Evolutionary conservation across 2,329 filamentous ascomycete species (phyloP), one percentile per base, ranked within the genome.

Genomic region (Diaporthe sp.): DNA sequence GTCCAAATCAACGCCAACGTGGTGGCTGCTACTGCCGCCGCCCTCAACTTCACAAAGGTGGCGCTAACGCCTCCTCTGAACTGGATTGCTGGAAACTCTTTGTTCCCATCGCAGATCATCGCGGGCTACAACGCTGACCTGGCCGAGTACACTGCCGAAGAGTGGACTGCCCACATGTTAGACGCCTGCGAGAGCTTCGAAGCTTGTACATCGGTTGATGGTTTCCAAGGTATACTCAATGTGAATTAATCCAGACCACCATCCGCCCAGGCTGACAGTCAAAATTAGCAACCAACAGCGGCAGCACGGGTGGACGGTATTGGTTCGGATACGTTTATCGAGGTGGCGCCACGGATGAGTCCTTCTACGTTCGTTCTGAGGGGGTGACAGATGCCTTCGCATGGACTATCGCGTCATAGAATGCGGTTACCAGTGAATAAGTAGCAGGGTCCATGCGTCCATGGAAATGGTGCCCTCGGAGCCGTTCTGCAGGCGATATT

Each of bases 261-360:
- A 3, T 10, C 32, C 1, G 12, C 2, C 9, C 7, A 27, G 7
- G n/a, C 63, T 66, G 22, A 66, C 30, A 37, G 12, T 17, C 30
- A 15, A 35, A 1, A 17, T 6, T 30, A 70, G 71, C 71, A 32
- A 75, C 65, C 0, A 75, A 75, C 30, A 73, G 71, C 9, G 74
- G 74, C 13, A 71, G 66, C 17, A 73, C 71, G 9, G 74, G 74
- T 25, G 71, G 71, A 7, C 61, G 71, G 7, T 73, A 69, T n/a
- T 75, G 74, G 71, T 75, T 56, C n/a, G 74, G 71, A 10, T 75
- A 75, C 32, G 71, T 75, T 7, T 75, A 73, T n/a, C 51, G 74
- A 19, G 74, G 71, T 4, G 71, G 68, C 27, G 10, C 74, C 4
- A 75, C 71, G 3, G 65, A 73, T 17, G 71, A 73, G 27, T 69